Conservation (phyloP, 306 rosid species). For the Argentina anserina region DNA sequence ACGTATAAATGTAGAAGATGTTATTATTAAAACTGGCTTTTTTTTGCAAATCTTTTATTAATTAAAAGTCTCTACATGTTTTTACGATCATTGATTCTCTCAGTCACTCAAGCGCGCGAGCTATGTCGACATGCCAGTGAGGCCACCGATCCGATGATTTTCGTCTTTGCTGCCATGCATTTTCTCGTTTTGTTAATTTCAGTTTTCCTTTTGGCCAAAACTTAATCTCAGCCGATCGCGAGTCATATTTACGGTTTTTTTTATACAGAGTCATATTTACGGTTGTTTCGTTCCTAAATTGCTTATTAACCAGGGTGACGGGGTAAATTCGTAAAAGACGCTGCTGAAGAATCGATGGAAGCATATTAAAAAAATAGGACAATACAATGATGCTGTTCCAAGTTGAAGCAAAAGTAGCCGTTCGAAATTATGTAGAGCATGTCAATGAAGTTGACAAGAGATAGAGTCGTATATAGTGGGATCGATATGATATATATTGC, state of each 20-base stretch:
- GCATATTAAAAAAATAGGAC: not conserved
- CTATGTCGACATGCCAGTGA: not conserved
- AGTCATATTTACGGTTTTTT: not conserved
- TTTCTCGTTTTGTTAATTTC: not conserved
- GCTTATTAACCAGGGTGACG: not conserved
- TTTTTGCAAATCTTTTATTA: not conserved
- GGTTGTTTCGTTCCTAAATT: not conserved
- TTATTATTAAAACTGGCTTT: not conserved
- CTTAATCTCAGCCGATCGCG: not conserved
- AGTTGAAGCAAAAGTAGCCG: not conserved
- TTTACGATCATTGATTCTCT: not conserved
- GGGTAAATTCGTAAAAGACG: not conserved
- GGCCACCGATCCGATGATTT: not conserved
- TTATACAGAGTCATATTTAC: too few species aligned
- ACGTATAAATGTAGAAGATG: not conserved
- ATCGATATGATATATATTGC: not conserved
- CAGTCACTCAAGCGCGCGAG: not conserved
- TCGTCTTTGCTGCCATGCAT: not conserved
- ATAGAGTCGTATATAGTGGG: not conserved
- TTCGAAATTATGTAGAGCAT: not conserved
- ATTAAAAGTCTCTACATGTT: not conserved
- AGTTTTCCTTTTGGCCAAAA: not conserved
- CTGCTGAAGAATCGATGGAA: not conserved
- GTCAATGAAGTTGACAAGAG: constrained; percentile 17
- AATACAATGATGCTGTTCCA: not conserved